Conservation (phyloP, 1,284 basidiomycete species). For the Abortiporus biennis region DNA sequence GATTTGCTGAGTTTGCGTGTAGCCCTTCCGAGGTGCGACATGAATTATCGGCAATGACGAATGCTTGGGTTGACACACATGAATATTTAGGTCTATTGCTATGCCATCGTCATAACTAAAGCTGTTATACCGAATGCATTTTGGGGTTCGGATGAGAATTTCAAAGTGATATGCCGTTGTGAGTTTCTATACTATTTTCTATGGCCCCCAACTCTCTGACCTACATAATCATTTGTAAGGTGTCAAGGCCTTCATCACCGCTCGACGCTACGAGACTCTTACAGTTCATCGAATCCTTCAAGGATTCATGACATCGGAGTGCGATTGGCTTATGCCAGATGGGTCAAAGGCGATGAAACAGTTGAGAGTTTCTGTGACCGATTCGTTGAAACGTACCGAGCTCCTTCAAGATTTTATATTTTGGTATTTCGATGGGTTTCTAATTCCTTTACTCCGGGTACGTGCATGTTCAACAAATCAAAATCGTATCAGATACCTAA, state of each 20-base stretch:
- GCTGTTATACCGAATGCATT: slow-evolving; percentile 70
- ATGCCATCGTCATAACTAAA: slow-evolving; percentile 57
- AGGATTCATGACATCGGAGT: slow-evolving; percentile 69
- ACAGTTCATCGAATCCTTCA: slow-evolving; percentile 81
- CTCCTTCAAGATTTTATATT: slow-evolving; percentile 82
- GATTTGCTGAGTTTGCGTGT: slow-evolving; percentile 75
- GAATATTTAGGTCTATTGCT: slow-evolving; percentile 64
- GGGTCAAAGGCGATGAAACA: slow-evolving; percentile 32
- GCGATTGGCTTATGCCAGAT: slow-evolving; percentile 72
- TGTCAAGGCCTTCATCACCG: slow-evolving; percentile 65
- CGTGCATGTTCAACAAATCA: slow-evolving; percentile 13
- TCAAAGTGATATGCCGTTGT: slow-evolving; percentile 58
- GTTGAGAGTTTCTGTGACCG: slow-evolving; percentile 49
- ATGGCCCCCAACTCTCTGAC: not conserved
- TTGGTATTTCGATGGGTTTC: slow-evolving; percentile 89
- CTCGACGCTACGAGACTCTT: slow-evolving; percentile 77
- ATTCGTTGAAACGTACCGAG: slow-evolving; percentile 69
- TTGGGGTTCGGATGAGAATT: slow-evolving; percentile 76
- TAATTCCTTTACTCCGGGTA: slow-evolving; percentile 79
- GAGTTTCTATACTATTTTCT: slow-evolving; percentile 19
- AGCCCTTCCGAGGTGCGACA: slow-evolving; percentile 58
- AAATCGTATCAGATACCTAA: too few relatives aligned
- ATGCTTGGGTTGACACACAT: too few relatives aligned
- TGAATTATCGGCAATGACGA: too few relatives aligned
- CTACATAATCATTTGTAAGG: slow-evolving; percentile 34